Percentiles rank a stretch among this genome's conserved stretches.
Evolutionary conservation across 345 rosid genomes (phyloP).

Genomic region (Rhizophora mangle): DNA sequence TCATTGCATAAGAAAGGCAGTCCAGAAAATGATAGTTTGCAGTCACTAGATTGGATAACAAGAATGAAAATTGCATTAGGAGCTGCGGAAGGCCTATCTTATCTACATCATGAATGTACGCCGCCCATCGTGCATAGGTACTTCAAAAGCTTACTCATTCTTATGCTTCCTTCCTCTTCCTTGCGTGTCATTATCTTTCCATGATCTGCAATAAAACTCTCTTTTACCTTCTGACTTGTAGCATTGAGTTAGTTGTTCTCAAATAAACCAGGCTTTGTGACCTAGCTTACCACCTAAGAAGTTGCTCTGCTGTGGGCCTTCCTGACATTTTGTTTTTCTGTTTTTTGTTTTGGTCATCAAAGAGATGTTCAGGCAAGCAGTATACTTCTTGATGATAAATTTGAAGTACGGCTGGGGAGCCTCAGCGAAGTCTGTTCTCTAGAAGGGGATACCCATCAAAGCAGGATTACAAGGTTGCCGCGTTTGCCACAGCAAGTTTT

Average conservation of each 20-base stretch:
- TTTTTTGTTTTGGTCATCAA: no score
- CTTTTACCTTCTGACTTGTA: background rate
- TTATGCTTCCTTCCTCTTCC: background rate
- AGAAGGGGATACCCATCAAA: conserved; percentile 85
- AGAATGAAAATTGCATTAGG: conserved; percentile 93
- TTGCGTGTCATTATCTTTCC: background rate
- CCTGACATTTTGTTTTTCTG: no score
- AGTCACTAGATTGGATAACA: conserved; percentile 96
- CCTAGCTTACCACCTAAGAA: no score
- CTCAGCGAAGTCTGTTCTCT: conserved; percentile 72
- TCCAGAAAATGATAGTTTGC: conserved; percentile 62
- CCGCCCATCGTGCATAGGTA: conserved; percentile 97
- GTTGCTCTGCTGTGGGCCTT: no score
- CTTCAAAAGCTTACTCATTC: background rate
- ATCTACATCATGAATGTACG: conserved; percentile 85
- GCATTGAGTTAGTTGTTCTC: background rate
- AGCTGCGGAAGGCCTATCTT: conserved; percentile 83
- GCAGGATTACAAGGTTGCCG: conserved; percentile 76
- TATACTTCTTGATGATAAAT: conserved; percentile 96
- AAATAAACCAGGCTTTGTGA: background rate
- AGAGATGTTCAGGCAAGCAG: conserved; percentile 99
- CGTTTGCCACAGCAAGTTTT: conserved; percentile 86
- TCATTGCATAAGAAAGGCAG: conserved; percentile 62
- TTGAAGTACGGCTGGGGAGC: conserved; percentile 94
- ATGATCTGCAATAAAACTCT: background rate